Evolutionary conservation across 2,329 filamentous ascomycete species (phyloP), one percentile per base, ranked within the genome.

Genomic region (Exophiala spinifera): DNA sequence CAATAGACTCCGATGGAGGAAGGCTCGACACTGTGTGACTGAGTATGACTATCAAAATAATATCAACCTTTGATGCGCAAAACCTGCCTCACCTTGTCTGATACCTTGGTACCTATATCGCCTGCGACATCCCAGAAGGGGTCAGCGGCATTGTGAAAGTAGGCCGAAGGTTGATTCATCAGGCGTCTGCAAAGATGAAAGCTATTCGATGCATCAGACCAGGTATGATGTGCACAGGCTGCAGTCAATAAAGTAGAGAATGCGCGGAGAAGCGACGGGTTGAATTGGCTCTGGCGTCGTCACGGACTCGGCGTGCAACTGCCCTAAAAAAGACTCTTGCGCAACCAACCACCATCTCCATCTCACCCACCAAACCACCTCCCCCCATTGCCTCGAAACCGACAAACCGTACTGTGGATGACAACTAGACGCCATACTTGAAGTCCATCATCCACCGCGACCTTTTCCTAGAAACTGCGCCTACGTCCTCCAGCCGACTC

Each of bases 1-100:
- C 39, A 36, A 34, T 14, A 39, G 28, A 39, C 17, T 14, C 36
- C 14, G 17, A 39, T 39, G 36, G n/a, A 39, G 28, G 45, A 47
- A 51, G 44, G 49, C 39, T 53, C 46, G 43, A 49, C 40, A 40
- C 47, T 39, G 36, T 37, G 14, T 46, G 21, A 45, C 52, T 39
- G 46, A 48, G 20, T 43, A 55, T 42, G 40, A 46, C 55, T 4
- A 36, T 55, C 33, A 17, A 47, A n/a, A 51, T 55, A 57, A 60
- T 60, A 57, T 49, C 36, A 39, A 3, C 14, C 7, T 39, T n/a
- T 19, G 17, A 39, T 39, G 36, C 36, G 36, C 36, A 39, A 10
- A 39, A 39, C 8, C 28, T 11, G 7, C 6, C 11, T 31, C 28
- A 31, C 28, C 3, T 31, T 10, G 10, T 31, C 4, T 31, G 28